Percentiles rank a stretch among this genome's conserved stretches.
Conservation (phyloP, 352 stramenopile genomes). For the Pythium dissotocum region DNA sequence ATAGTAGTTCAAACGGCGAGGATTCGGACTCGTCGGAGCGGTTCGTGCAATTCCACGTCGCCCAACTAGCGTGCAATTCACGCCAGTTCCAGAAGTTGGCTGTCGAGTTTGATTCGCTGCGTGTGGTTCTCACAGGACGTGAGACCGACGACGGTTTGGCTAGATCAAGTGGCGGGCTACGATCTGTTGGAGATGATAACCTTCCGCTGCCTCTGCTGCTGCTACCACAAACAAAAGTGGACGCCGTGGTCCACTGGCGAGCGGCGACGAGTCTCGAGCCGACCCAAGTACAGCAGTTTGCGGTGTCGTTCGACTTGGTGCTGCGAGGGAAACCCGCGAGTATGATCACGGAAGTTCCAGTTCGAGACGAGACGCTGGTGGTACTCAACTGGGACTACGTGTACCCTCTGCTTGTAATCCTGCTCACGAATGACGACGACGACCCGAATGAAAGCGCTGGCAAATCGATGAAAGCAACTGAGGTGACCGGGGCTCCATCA, state of each 20-base stretch:
- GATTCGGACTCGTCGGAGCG: background rate
- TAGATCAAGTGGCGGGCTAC: background rate
- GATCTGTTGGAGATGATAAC: conserved; percentile 1
- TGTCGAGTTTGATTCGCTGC: conserved; percentile 36
- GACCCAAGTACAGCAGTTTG: conserved; percentile 33
- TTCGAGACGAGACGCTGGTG: conserved; percentile 45
- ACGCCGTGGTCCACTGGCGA: conserved; percentile 38
- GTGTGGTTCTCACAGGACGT: conserved; percentile 23
- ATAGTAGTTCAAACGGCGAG: background rate
- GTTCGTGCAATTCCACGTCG: conserved; percentile 9
- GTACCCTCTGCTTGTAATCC: conserved; percentile 57
- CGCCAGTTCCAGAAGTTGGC: conserved; percentile 56
- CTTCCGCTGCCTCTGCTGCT: conserved; percentile 27
- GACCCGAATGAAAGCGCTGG: background rate
- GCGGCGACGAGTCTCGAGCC: background rate
- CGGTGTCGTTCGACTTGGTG: conserved; percentile 53
- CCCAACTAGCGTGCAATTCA: conserved; percentile 45
- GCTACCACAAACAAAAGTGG: conserved; percentile 31
- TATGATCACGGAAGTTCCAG: conserved; percentile 39
- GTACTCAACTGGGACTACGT: conserved; percentile 73
- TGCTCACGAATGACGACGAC: conserved; percentile 47
- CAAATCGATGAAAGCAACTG: background rate
- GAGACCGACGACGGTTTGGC: conserved; percentile 12
- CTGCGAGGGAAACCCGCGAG: conserved; percentile 32
- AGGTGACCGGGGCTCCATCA: background rate